Percentiles rank a stretch among this genome's conserved stretches.
Evolutionary conservation across 1,284 basidiomycete genomes (phyloP).

Genomic region (Cutaneotrichosporon curvatum): DNA sequence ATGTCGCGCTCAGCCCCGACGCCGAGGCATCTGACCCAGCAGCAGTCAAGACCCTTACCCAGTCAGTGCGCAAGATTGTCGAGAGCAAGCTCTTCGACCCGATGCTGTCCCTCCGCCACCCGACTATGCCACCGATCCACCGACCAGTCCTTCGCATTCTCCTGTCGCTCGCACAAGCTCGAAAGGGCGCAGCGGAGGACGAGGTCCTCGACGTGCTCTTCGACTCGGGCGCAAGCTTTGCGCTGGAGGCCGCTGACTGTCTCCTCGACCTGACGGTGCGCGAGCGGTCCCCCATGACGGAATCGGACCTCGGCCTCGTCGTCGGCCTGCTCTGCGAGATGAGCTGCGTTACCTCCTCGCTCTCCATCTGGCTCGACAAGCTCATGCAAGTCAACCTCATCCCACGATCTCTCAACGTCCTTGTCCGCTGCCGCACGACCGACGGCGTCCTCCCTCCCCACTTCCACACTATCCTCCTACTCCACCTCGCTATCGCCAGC

Average conservation of each 20-base stretch:
- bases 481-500: conserved; percentile 79
- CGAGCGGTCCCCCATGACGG: conserved; percentile 5
- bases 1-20: conserved; percentile 57
- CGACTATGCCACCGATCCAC: conserved; percentile 65
- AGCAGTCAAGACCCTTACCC: conserved; percentile 53
- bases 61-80: conserved; percentile 60
- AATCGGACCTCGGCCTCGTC: conserved; percentile 31
- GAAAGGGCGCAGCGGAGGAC: conserved; percentile 6
- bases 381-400: conserved; percentile 78
- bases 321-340: conserved; percentile 36
- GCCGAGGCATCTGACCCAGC: conserved; percentile 47
- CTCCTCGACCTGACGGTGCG: conserved; percentile 28
- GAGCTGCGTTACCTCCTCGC: conserved; percentile 15
- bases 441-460: conserved; percentile 46
- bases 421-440: conserved; percentile 51
- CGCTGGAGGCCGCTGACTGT: conserved; percentile 35
- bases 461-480: conserved; percentile 70
- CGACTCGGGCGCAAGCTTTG: conserved; percentile 29
- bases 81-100: conserved; percentile 68
- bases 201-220: conserved; percentile 22
- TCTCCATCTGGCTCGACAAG: conserved; percentile 61
- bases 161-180: conserved; percentile 55
- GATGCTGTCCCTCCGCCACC: conserved; percentile 63
- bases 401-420: conserved; percentile 65
- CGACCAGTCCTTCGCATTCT: conserved; percentile 69